phyloP scores from a whole-genome alignment of 2,329 filamentous ascomycete genomes.

The Fusarium sp. region DNA sequence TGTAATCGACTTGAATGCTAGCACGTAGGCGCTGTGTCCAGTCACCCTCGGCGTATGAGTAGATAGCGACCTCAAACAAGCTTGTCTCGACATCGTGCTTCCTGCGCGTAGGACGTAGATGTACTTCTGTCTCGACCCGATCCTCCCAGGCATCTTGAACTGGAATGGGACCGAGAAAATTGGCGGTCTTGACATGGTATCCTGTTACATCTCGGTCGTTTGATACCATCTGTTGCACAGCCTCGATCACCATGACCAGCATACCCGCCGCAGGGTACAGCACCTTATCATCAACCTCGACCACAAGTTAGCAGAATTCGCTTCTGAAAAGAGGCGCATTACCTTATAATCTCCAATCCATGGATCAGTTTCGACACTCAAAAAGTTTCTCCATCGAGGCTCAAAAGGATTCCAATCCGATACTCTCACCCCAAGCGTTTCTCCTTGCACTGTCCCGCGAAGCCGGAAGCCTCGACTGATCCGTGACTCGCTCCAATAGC shows the following conservation, averaged over 20 bases:
- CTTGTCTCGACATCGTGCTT: accelerated
- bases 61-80: neutral
- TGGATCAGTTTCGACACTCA: constrained; percentile 36
- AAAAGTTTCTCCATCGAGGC: constrained; percentile 44
- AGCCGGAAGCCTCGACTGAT: constrained; percentile 46
- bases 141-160: constrained; percentile 10
- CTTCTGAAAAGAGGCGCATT: neutral
- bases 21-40: neutral
- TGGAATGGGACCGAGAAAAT: neutral
- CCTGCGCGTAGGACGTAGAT: neutral
- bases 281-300: constrained; percentile 14
- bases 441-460: constrained; percentile 49
- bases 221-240: constrained; percentile 20
- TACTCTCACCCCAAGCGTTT: constrained; percentile 52
- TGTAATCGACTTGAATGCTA: neutral
- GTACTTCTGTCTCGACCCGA: neutral
- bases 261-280: constrained; percentile 46
- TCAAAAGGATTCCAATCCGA: constrained; percentile 39
- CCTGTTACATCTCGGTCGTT: neutral
- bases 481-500: constrained; percentile 52
- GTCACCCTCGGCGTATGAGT: neutral
- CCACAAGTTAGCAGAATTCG: neutral
- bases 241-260: constrained; percentile 62
- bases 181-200: neutral
- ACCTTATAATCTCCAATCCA: constrained; percentile 56